Conservation (phyloP, 345 rosid species). For the Carallia pectinifolia region DNA sequence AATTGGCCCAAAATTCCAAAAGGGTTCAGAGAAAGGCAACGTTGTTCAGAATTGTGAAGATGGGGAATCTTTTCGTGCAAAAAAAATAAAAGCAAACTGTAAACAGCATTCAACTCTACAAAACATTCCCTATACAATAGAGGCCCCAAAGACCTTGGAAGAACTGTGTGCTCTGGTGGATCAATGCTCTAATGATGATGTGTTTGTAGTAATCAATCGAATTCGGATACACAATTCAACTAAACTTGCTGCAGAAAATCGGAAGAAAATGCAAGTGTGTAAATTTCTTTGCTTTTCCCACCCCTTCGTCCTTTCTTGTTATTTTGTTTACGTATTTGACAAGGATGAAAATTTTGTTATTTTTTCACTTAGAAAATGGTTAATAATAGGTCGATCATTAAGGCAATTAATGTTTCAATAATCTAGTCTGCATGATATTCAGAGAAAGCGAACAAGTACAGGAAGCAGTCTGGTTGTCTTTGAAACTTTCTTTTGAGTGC, state of each 20-base stretch:
- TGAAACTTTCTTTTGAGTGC: too few species aligned
- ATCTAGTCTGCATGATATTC: too few species aligned
- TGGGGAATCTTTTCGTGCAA: conserved; percentile 17
- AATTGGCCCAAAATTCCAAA: conserved; percentile 28
- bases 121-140: conserved; percentile 70
- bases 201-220: conserved; percentile 51
- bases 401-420: too few species aligned
- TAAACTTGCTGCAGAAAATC: conserved; percentile 81
- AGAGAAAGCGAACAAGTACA: too few species aligned
- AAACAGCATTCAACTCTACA: conserved; percentile 28
- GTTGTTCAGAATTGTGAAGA: conserved; percentile 24
- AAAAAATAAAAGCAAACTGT: conserved; percentile 25
- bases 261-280: conserved; percentile 88
- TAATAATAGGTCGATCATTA: too few species aligned
- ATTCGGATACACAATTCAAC: conserved; percentile 66
- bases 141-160: conserved; percentile 71
- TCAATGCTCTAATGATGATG: conserved; percentile 50
- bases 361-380: too few species aligned
- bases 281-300: conserved; percentile 5
- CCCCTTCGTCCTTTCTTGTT: background rate
- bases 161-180: conserved; percentile 61
- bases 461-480: too few species aligned
- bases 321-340: background rate
- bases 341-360: too few species aligned
- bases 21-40: conserved; percentile 34